Conservation (phyloP, 257 asterid genomes). For the Nicotiana attenuata region DNA sequence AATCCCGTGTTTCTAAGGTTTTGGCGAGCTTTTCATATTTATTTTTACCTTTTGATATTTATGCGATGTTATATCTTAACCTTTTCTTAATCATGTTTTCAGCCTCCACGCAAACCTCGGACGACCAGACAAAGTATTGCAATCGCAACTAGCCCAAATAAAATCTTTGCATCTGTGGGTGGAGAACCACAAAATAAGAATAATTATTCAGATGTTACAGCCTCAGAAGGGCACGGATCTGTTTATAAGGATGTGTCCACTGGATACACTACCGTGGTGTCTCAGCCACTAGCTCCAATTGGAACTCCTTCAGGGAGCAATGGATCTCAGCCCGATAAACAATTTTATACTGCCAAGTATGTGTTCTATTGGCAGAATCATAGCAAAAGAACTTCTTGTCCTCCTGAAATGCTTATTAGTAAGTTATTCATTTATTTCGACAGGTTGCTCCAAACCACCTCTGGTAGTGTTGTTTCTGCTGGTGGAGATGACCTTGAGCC, state of each 20-base stretch:
- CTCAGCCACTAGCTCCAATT: slow-evolving; percentile 59
- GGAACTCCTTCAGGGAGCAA: slow-evolving; percentile 59
- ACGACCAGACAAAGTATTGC: slow-evolving; percentile 37
- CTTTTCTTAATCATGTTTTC: slow-evolving; percentile 12
- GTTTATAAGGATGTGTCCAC: slow-evolving; percentile 39
- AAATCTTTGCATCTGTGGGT: slow-evolving; percentile 28
- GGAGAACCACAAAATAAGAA: slow-evolving; percentile 33
- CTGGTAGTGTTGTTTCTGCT: slow-evolving; percentile 36
- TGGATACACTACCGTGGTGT: slow-evolving; percentile 27
- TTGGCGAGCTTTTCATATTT: slow-evolving; percentile 14
- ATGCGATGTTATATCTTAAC: not conserved
- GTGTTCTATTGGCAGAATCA: slow-evolving; percentile 8
- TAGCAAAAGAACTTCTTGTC: not conserved
- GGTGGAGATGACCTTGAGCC: slow-evolving; percentile 41
- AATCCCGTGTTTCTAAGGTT: slow-evolving; percentile 62
- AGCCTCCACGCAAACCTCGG: slow-evolving; percentile 56
- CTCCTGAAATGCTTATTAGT: slow-evolving; percentile 14
- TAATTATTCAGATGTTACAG: slow-evolving; percentile 29
- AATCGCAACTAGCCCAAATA: slow-evolving; percentile 40
- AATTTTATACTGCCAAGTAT: slow-evolving; percentile 44
- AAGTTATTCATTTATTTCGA: slow-evolving; percentile 12
- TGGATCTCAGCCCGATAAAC: slow-evolving; percentile 38
- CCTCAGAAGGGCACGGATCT: slow-evolving; percentile 41
- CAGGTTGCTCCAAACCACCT: slow-evolving; percentile 50
- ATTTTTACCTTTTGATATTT: not conserved